A percentile compares a stretch with the other conserved stretches of the same genome.
Evolutionary conservation across 257 asterid genomes (phyloP).

Genomic region (Orobanche coerulescens): DNA sequence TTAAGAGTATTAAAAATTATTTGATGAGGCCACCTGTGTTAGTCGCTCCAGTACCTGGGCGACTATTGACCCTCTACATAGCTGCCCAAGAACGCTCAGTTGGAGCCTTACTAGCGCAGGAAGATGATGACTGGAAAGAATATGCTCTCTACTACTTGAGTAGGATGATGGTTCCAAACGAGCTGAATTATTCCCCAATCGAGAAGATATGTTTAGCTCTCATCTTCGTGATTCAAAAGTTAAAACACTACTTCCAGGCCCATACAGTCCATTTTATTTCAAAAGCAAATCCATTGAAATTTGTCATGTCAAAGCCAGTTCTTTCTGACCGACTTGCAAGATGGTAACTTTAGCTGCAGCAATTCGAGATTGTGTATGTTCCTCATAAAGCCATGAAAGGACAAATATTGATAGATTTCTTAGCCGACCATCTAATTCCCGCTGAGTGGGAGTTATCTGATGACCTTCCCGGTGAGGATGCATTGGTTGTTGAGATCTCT

Average conservation of each 20-base stretch:
- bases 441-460: background rate
- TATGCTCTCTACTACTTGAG: background rate
- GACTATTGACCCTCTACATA: background rate
- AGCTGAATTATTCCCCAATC: background rate
- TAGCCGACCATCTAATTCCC: background rate
- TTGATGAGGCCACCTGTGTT: background rate
- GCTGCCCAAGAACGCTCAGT: background rate
- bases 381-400: background rate
- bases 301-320: background rate
- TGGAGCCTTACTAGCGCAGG: background rate
- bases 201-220: background rate
- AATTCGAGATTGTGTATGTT: background rate
- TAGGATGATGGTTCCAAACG: background rate
- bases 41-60: background rate
- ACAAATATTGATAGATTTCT: background rate
- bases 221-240: too few relatives aligned
- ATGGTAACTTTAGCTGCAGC: background rate
- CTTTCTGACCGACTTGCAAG: background rate
- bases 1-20: background rate
- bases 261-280: too few relatives aligned
- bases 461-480: background rate
- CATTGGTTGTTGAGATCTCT: background rate
- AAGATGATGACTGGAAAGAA: background rate
- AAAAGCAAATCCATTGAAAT: too few relatives aligned
- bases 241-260: too few relatives aligned